These are phyloP conservation scores for Glaciozyma antarctica DNA, from an alignment of 768 basidiomycete genomes.

Conservation along the genomic window DNA sequence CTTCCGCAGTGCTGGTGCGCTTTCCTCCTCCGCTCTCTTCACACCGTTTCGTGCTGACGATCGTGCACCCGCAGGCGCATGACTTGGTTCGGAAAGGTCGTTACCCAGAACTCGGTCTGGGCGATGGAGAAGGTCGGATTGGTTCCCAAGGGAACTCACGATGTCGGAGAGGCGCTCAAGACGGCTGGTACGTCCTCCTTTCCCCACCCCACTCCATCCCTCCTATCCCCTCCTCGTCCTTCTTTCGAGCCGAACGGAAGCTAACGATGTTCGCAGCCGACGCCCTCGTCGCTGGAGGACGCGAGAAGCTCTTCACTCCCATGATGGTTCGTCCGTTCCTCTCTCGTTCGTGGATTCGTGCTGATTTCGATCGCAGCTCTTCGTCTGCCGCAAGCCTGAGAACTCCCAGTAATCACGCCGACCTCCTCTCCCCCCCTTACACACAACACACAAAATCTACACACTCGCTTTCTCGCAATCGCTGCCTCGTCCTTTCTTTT, in stretches of 20 bases:
- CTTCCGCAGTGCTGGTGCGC: neutral
- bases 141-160: constrained; percentile 83
- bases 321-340: constrained; percentile 13
- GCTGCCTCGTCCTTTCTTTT: too few species aligned
- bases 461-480: too few species aligned
- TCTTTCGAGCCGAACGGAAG: neutral
- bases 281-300: constrained; percentile 72
- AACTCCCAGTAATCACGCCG: neutral
- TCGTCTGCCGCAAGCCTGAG: neutral
- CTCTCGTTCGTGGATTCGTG: neutral
- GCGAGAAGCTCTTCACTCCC: constrained; percentile 49
- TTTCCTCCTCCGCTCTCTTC: neutral
- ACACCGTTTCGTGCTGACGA: neutral
- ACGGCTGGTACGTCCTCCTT: constrained; percentile 49
- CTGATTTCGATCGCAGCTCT: neutral
- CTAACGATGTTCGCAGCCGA: constrained; percentile 41
- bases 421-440: too few species aligned
- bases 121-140: constrained; percentile 66
- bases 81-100: constrained; percentile 71
- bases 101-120: constrained; percentile 72
- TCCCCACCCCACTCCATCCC: too few species aligned
- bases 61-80: constrained; percentile 54
- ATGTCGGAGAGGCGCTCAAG: constrained; percentile 81
- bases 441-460: too few species aligned
- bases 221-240: too few species aligned